These are phyloP conservation scores for Dendrobium nobile DNA, from an alignment of 106 monocot species.

Conservation along the genomic window DNA sequence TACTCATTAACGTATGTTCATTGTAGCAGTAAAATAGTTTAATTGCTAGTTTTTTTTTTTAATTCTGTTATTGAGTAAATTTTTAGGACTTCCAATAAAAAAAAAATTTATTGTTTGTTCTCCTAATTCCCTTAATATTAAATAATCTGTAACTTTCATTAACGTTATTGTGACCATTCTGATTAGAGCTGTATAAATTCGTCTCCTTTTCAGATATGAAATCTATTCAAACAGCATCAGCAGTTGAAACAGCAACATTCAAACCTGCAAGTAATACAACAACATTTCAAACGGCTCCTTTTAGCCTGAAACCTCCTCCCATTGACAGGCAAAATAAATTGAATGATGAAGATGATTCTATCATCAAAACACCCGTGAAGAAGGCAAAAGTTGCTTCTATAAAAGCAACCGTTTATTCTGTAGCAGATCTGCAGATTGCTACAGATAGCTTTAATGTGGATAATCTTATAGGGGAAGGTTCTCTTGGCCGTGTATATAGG, in stretches of 20 bases:
- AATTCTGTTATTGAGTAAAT: background rate
- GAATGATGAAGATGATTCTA: slow-evolving; percentile 40
- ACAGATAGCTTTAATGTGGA: slow-evolving; percentile 56
- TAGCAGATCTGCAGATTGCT: slow-evolving; percentile 67
- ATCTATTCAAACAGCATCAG: slow-evolving; percentile 25
- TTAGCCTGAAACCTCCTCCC: slow-evolving; percentile 52
- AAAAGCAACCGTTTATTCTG: slow-evolving; percentile 42
- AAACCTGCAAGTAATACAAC: slow-evolving; percentile 10
- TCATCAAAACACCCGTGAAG: slow-evolving; percentile 22
- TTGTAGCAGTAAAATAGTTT: no score
- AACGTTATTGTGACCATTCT: background rate
- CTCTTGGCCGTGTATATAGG: slow-evolving; percentile 53
- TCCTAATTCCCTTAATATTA: no score
- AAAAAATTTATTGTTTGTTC: no score
- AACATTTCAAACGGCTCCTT: slow-evolving; percentile 25
- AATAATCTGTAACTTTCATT: background rate
- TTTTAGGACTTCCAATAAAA: slow-evolving; percentile 16
- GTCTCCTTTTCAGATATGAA: slow-evolving; percentile 32
- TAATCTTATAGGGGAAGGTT: slow-evolving; percentile 59
- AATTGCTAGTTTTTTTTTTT: no score
- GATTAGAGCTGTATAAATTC: background rate
- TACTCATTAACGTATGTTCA: background rate
- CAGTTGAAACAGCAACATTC: slow-evolving; percentile 13
- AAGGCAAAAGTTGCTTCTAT: slow-evolving; percentile 19
- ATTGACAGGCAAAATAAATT: slow-evolving; percentile 33